phyloP scores from a whole-genome alignment of 148 eudicot species.

The Chenopodium formosanum region DNA sequence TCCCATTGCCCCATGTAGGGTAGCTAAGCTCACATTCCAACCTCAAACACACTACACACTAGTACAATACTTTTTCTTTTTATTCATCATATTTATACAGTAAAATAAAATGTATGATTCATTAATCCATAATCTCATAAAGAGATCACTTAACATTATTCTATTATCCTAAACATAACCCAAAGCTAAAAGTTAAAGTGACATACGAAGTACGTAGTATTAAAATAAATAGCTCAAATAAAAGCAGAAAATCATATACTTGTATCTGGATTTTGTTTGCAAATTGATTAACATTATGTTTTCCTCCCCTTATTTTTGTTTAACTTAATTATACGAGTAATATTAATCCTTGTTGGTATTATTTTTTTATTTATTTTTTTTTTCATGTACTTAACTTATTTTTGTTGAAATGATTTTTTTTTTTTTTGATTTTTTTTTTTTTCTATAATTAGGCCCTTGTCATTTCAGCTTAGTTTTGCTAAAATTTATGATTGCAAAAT shows the following conservation, averaged over 20 bases:
- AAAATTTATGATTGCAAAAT: too few species aligned
- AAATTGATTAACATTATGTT: too few species aligned
- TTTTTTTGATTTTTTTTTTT: too few species aligned
- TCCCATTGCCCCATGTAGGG: not conserved
- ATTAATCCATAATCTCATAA: not conserved
- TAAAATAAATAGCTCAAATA: not conserved
- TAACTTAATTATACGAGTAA: too few species aligned
- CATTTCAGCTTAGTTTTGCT: too few species aligned
- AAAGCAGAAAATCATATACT: not conserved
- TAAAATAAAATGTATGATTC: not conserved
- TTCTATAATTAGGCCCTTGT: too few species aligned
- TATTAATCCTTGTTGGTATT: too few species aligned
- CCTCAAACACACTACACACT: not conserved
- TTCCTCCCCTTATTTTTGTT: too few species aligned
- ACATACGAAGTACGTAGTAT: not conserved
- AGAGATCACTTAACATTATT: not conserved
- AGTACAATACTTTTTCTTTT: not conserved
- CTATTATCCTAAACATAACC: conserved; percentile 7
- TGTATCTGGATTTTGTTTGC: too few species aligned
- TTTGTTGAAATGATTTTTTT: too few species aligned
- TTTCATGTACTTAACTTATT: too few species aligned
- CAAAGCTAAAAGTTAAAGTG: not conserved
- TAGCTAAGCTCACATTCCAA: conserved; percentile 12
- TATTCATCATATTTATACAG: not conserved
- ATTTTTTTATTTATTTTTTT: too few species aligned